Percentiles rank a stretch among this genome's conserved stretches.
Conservation (phyloP, 1,284 basidiomycete species). For the Tremellales sp. region DNA sequence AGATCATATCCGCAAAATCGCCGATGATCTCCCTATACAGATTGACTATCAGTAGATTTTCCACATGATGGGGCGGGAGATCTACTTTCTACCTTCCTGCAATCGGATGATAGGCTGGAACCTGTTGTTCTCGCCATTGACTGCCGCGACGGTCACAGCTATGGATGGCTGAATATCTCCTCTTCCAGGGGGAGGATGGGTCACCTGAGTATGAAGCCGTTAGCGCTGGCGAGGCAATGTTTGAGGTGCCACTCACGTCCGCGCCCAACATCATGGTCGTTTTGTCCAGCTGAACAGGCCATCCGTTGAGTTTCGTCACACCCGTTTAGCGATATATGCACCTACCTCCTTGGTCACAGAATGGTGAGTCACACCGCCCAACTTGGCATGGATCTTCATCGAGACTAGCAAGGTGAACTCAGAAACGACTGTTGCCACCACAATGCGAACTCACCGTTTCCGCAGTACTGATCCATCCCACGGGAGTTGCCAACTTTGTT, state of each 20-base stretch:
- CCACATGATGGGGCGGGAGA: not conserved
- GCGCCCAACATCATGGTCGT: slow-evolving; percentile 51
- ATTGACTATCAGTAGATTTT: not conserved
- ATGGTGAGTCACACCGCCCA: slow-evolving; percentile 51
- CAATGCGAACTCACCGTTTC: slow-evolving; percentile 31
- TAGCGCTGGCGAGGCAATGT: too few species aligned
- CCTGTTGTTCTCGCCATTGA: slow-evolving; percentile 41
- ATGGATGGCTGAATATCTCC: slow-evolving; percentile 48
- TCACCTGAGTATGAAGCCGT: slow-evolving; percentile 10
- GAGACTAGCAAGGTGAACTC: slow-evolving; percentile 28
- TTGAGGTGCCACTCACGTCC: slow-evolving; percentile 47
- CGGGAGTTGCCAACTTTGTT: slow-evolving; percentile 43
- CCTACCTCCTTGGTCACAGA: too few species aligned
- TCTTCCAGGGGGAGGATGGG: slow-evolving; percentile 29
- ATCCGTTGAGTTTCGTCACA: too few species aligned
- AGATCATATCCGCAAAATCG: slow-evolving; percentile 33
- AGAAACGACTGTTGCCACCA: not conserved
- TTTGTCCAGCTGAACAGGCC: slow-evolving; percentile 28
- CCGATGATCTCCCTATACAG: slow-evolving; percentile 28
- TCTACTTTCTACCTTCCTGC: slow-evolving; percentile 48
- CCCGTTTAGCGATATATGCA: too few species aligned
- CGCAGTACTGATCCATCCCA: slow-evolving; percentile 51
- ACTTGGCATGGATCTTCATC: slow-evolving; percentile 51
- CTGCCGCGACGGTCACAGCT: slow-evolving; percentile 50
- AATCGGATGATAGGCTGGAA: slow-evolving; percentile 48